Conservation (phyloP, 2,329 filamentous ascomycete species). For the Ophiostoma populinum region DNA sequence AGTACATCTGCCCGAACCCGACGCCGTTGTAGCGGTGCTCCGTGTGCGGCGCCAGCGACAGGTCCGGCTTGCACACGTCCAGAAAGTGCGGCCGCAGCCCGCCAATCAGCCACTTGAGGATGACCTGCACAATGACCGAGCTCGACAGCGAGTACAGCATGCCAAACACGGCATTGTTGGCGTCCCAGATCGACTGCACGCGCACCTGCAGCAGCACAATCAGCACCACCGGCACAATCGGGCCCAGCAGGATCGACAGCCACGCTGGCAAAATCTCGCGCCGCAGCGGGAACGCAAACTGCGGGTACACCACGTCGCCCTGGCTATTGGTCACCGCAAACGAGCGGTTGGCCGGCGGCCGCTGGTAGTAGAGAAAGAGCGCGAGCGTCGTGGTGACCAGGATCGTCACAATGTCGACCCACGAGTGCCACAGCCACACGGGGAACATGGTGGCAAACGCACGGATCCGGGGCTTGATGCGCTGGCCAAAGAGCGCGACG, state of each 20-base stretch:
- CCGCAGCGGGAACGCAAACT: conserved; percentile 54
- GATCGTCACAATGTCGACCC: conserved; percentile 1
- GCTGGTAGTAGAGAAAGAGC: conserved; percentile 35
- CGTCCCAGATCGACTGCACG: conserved; percentile 49
- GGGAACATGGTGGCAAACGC: neutral
- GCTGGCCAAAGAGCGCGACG: neutral
- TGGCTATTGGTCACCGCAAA: conserved; percentile 51
- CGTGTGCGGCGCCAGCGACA: conserved; percentile 23
- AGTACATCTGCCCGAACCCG: conserved; percentile 41
- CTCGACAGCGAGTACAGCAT: conserved; percentile 53
- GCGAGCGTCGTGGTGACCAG: neutral
- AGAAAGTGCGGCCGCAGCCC: conserved; percentile 58
- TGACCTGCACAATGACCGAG: conserved; percentile 60
- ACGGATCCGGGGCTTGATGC: neutral
- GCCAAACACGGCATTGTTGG: conserved; percentile 54
- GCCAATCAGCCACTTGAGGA: conserved; percentile 59
- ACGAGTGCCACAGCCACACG: conserved; percentile 1
- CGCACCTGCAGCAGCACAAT: conserved; percentile 51
- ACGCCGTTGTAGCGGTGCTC: conserved; percentile 26
- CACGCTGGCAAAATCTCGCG: conserved; percentile 57
- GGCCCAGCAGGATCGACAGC: conserved; percentile 47
- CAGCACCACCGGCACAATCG: conserved; percentile 44
- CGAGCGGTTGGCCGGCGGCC: conserved; percentile 49
- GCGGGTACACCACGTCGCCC: conserved; percentile 49
- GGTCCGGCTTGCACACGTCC: conserved; percentile 45